phyloP scores from a whole-genome alignment of 2,329 filamentous ascomycete species.

The Hypoxylon sp. region DNA sequence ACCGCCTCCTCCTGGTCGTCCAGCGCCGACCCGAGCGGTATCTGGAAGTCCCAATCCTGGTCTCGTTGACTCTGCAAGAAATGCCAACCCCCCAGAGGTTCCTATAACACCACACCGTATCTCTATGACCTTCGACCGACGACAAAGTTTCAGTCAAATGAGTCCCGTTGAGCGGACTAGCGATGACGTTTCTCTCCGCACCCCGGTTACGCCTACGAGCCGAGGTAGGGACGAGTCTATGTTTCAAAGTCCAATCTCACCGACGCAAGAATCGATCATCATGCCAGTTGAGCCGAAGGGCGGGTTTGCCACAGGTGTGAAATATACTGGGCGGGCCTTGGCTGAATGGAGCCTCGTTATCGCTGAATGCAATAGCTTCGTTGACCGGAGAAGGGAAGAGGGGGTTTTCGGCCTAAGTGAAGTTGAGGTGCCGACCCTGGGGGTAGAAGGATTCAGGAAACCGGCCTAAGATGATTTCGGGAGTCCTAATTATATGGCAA shows the following conservation, averaged over 20 bases:
- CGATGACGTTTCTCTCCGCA: conserved; percentile 41
- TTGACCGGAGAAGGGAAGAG: conserved; percentile 79
- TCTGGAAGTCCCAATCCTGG: conserved; percentile 61
- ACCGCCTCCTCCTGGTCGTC: conserved; percentile 53
- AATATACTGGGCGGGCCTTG: conserved; percentile 77
- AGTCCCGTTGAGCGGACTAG: conserved; percentile 41
- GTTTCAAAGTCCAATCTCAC: conserved; percentile 27
- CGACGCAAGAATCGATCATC: conserved; percentile 52
- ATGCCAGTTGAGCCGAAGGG: conserved; percentile 61
- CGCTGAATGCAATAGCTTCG: conserved; percentile 83
- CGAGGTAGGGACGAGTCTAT: conserved; percentile 20
- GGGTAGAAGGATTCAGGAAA: conserved; percentile 70
- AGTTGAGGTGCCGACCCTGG: conserved; percentile 76
- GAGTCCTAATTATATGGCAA: conserved; percentile 18
- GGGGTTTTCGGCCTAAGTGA: conserved; percentile 74
- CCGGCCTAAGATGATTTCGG: conserved; percentile 28
- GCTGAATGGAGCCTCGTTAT: conserved; percentile 83
- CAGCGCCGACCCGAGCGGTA: conserved; percentile 60
- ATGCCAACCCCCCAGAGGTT: conserved; percentile 56
- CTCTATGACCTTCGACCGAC: conserved; percentile 40
- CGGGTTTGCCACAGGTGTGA: conserved; percentile 59
- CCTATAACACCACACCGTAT: conserved; percentile 48
- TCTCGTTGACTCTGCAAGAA: conserved; percentile 63
- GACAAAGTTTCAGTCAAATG: conserved; percentile 39
- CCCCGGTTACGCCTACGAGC: conserved; percentile 21